phyloP scores from a whole-genome alignment of 2,329 filamentous ascomycete genomes.

The Fusarium chaquense region DNA sequence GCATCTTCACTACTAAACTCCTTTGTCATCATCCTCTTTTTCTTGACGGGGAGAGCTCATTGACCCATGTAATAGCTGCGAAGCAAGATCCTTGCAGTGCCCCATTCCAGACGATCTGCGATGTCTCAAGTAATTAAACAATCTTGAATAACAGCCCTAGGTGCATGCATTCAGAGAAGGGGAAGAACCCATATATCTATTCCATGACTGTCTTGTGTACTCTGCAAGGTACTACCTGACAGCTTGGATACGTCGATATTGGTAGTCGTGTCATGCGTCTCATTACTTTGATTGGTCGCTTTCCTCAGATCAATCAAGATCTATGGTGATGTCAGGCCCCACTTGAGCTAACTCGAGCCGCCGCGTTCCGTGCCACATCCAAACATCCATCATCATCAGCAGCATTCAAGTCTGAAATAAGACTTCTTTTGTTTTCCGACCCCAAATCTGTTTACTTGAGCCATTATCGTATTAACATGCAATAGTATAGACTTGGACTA shows the following conservation, averaged over 20 bases:
- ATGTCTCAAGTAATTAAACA: no score
- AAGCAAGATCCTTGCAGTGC: neutral
- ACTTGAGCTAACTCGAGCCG: conserved; percentile 29
- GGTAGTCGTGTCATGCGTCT: neutral
- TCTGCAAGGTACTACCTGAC: neutral
- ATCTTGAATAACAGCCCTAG: neutral
- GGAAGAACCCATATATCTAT: neutral
- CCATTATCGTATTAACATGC: conserved; percentile 14
- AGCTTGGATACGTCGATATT: neutral
- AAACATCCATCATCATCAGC: conserved; percentile 25
- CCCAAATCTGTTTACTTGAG: neutral
- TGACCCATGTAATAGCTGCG: neutral
- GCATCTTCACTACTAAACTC: neutral
- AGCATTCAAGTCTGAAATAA: conserved; percentile 21
- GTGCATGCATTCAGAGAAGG: neutral
- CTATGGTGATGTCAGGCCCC: conserved; percentile 38
- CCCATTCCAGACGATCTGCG: neutral
- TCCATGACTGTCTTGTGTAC: neutral
- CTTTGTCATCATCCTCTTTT: neutral
- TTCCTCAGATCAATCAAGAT: neutral
- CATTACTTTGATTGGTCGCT: conserved; percentile 21
- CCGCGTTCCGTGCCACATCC: conserved; percentile 19
- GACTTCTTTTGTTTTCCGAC: neutral
- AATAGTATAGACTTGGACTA: conserved; percentile 1
- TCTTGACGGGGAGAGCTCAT: neutral